Base-by-base conservation (phyloP, 306 rosid genomes). In the Corylus americana region DNA sequence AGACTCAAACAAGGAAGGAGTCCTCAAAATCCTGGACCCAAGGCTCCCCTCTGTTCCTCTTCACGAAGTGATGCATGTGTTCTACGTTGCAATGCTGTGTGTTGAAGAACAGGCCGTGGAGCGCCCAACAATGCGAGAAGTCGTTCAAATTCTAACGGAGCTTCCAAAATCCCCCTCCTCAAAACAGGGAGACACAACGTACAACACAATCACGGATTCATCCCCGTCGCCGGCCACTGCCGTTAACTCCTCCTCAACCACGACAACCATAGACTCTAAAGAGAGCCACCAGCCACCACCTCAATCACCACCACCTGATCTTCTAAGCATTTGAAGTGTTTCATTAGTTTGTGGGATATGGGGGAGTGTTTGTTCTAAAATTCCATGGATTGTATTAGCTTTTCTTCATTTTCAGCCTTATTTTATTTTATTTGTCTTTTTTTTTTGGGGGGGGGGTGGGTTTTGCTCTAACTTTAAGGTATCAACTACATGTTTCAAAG, bases 51-150 rank as follows among this genome's bases (percentile, higher is more conserved):
- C 98, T 7, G 92, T 94, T 67, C 99, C 99, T 7, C 92, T 95
- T 74, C 86, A 90, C 9, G 98, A 93, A 78, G 94, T 91, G 55
- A 91, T 88, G 90, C 98, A 95, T 79, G 88, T 93, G 2, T 95
- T 95, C 86, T 91, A 95, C 45, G 96, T 95, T 10, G 99, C 99
- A 42, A 87, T 95, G 92, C 88, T 95, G 1, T 95, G 99, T 37
- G 99, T 95, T 17, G 99, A 95, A 83, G 99, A 95, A 71, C 99
- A 93, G 14, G 99, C 98, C 4, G 97, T 95, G 18, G 98, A 93
- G 85, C 87, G 99, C 39, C 99, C 98, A 44, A 93, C 99, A 4
- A 95, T 95, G 99, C 85, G 99, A 0, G 99, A 95, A 83, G 99
- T 95, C 31, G 97, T 95, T 79, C 99, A 95, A 87, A 95, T 95